A percentile compares a stretch with the other conserved stretches of the same genome.
Evolutionary conservation across 2,329 filamentous ascomycete species (phyloP).

Genomic region (Exophiala phaeomuriformis): DNA sequence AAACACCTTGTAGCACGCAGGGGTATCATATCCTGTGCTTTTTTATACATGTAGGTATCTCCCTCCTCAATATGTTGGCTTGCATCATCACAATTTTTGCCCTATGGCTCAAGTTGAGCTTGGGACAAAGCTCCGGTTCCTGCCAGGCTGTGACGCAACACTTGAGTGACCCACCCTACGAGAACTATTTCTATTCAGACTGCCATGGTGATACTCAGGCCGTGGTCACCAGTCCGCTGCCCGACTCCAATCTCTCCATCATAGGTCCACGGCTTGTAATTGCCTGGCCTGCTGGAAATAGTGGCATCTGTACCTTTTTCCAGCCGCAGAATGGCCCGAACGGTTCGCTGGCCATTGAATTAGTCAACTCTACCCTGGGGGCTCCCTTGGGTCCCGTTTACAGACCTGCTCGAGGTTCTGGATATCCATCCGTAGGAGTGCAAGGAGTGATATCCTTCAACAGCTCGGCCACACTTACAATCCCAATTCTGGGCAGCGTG

Average conservation of each 20-base stretch:
- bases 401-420: conserved; percentile 25
- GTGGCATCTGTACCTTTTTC: conserved; percentile 53
- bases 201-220: conserved; percentile 54
- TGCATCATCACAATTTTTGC: conserved; percentile 13
- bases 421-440: conserved; percentile 47
- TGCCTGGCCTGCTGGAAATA: conserved; percentile 61
- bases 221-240: conserved; percentile 52
- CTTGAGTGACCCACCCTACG: conserved; percentile 52
- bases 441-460: conserved; percentile 51
- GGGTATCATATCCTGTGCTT: no score
- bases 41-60: no score
- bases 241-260: conserved; percentile 47
- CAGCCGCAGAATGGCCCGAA: conserved; percentile 47
- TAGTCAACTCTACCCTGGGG: conserved; percentile 45
- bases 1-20: no score
- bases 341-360: conserved; percentile 46
- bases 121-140: conserved; percentile 22
- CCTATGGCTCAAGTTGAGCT: conserved; percentile 21
- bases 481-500: conserved; percentile 56
- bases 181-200: conserved; percentile 61
- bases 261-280: conserved; percentile 53
- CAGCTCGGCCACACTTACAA: conserved; percentile 47
- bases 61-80: conserved; percentile 24
- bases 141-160: conserved; percentile 35
- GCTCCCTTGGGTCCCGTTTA: conserved; percentile 45